Base-by-base conservation (phyloP, 768 basidiomycete genomes). In the Mycena rosella region DNA sequence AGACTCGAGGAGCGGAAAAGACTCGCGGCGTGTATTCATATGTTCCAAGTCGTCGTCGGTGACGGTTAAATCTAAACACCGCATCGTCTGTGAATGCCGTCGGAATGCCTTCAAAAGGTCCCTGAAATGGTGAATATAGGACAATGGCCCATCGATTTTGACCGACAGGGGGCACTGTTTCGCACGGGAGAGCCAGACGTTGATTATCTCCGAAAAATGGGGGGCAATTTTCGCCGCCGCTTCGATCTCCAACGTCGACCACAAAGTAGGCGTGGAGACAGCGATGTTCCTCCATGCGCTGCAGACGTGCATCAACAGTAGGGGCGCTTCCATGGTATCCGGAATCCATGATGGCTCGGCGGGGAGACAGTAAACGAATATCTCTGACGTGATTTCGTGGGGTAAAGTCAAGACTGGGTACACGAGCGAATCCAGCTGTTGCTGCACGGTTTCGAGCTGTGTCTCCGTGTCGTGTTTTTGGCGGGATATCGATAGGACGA, bases 341-440 rank as follows among this genome's bases (percentile, higher is more conserved):
- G 17, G 3, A 27, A 29, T 15, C 32, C 48, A 24, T 1, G 15
- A 3, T 3, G 17, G 10, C 5, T 2, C 1, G 17, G 40, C 9
- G 8, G 68, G 60, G 1, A 65, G 20, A 15, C 59, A 65, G 17
- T 24, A 64, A 4, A 38, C 3, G 20, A 70, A 70, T 10, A 70
- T 70, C n/a, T 65, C 49, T 30, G 64, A 27, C 8, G 49, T 52
- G 27, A 70, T 60, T 62, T 70, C 59, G 14, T 40, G 44, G 3
- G 68, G 68, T 4, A 65, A 18, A 17, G 60, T 32, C 26, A 65
- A 48, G 24, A 65, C 52, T 4, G 63, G 68, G 29, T 18, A 8
- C 8, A 38, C 38, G 32, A 64, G 40, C 1, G 61, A 27, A 24
- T 64, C 57, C 22, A 69, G 47, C 20, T 44, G 42, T n/a, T 8